Base-by-base conservation (phyloP, 1,139 yeast species). In the Geotrichum cucujoidarum region DNA sequence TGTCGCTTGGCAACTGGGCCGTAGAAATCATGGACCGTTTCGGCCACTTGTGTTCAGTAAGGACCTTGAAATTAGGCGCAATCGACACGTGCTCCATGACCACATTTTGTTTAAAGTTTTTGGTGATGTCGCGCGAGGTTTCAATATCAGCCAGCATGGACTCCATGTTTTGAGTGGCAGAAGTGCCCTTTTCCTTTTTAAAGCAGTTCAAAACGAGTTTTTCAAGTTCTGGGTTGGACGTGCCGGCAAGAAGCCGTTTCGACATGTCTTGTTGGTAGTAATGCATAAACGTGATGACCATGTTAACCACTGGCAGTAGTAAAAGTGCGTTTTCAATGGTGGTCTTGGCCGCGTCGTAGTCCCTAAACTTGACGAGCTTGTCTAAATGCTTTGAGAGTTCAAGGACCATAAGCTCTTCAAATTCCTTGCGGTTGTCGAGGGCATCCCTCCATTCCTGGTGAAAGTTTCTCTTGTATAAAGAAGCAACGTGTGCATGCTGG, bases 121-220 rank as follows among this genome's bases (percentile, higher is more conserved):
- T 13, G 52, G 53, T 45, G 29, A 50, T 48, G 22, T 51, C 55
- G 40, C 54, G 53, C 4, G 68, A 63, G 5, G 51, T 43, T 29
- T 53, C 55, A 36, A 68, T 53, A 45, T 71, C 74, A 29, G 60
- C 57, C 40, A 69, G 54, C 74, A 71, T 71, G 11, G 61, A 60
- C 21, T 58, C 61, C 18, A 69, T 51, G 5, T 63, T 59, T 13
- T 60, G 57, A 1, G 67, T 57, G 29, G 62, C 56, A 13, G 59
- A 62, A 0, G 58, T 51, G 3, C 72, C 71, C 40, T 70, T 63
- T 40, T 64, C 70, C 2, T 56, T 53, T 40, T 57, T 58, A 25
- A 71, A 53, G 20, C 56, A 52, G 0, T 55, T 34, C 8, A 70
- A 52, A 41, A 68, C 52, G 8, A 18, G 3, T 13, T 35, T 21